phyloP scores from a whole-genome alignment of 192 early-diverging fungal species.

The Umbelopsis sp. region DNA sequence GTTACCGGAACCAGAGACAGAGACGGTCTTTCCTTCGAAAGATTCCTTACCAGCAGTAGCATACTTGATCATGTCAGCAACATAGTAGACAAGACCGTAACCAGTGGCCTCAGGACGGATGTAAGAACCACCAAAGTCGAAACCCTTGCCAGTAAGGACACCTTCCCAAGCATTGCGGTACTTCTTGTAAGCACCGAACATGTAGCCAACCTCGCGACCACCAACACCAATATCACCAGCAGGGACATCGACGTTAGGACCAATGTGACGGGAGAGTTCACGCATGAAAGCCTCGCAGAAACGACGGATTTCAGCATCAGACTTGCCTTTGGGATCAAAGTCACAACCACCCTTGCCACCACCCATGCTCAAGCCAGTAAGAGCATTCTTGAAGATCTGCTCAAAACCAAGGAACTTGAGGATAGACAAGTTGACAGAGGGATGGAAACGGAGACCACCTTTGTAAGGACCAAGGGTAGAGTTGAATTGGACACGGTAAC shows the following conservation, averaged over 20 bases:
- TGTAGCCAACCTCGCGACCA: conserved; percentile 52
- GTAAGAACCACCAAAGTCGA: conserved; percentile 53
- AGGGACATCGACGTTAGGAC: conserved; percentile 53
- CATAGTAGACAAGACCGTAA: conserved; percentile 59
- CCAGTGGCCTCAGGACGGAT: conserved; percentile 59
- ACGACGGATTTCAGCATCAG: conserved; percentile 53
- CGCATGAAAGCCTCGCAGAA: conserved; percentile 59
- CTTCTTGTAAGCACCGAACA: conserved; percentile 59
- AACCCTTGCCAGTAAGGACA: conserved; percentile 55
- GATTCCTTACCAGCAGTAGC: conserved; percentile 30
- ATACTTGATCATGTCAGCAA: conserved; percentile 40
- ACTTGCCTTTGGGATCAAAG: conserved; percentile 50
- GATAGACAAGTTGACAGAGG: conserved; percentile 55
- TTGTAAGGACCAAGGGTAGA: conserved; percentile 61
- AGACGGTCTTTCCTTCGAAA: conserved; percentile 52
- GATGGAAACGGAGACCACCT: conserved; percentile 59
- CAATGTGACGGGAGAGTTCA: conserved; percentile 58
- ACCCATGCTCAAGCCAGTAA: conserved; percentile 56
- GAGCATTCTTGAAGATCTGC: conserved; percentile 61
- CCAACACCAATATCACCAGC: conserved; percentile 57
- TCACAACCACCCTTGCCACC: conserved; percentile 56
- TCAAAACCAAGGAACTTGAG: conserved; percentile 59
- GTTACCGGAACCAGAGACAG: conserved; percentile 56
- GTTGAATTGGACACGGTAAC: conserved; percentile 60
- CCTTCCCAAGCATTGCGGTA: conserved; percentile 52